Evolutionary conservation across 179 eudicot genomes (phyloP).

Genomic region (Silene noctiflora): DNA sequence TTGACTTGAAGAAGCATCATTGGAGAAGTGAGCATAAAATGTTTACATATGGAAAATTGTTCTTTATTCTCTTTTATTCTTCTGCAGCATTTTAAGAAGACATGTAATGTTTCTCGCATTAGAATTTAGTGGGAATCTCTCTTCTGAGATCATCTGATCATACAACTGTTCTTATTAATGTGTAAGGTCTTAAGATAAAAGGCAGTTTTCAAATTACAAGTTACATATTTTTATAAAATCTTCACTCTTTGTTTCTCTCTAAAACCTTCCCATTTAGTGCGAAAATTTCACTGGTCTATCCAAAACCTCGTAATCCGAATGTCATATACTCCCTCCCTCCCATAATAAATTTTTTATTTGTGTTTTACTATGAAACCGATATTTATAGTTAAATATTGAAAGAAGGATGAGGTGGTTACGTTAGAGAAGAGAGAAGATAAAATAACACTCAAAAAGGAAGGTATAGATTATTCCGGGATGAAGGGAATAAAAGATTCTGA

Average conservation of each 20-base stretch:
- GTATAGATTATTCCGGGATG: background rate
- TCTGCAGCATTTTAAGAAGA: conserved; percentile 17
- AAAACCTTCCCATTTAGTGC: background rate
- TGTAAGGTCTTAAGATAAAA: background rate
- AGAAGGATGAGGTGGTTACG: background rate
- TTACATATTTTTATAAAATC: background rate
- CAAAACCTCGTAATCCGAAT: background rate
- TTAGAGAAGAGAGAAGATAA: background rate
- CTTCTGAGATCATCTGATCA: background rate
- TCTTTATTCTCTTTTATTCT: background rate
- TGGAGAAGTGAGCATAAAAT: background rate
- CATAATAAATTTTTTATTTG: too few species aligned
- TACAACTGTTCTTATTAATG: background rate
- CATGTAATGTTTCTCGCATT: background rate
- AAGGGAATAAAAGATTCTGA: background rate
- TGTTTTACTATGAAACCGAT: background rate
- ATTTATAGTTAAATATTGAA: too few species aligned
- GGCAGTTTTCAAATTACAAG: background rate
- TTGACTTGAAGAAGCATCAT: background rate
- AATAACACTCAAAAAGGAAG: background rate
- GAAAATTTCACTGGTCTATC: background rate
- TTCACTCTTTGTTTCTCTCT: too few species aligned
- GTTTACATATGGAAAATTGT: background rate
- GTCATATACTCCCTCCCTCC: background rate
- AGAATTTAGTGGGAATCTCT: background rate